Base-by-base conservation (phyloP, 768 basidiomycete genomes). In the Mycena vitilis region DNA sequence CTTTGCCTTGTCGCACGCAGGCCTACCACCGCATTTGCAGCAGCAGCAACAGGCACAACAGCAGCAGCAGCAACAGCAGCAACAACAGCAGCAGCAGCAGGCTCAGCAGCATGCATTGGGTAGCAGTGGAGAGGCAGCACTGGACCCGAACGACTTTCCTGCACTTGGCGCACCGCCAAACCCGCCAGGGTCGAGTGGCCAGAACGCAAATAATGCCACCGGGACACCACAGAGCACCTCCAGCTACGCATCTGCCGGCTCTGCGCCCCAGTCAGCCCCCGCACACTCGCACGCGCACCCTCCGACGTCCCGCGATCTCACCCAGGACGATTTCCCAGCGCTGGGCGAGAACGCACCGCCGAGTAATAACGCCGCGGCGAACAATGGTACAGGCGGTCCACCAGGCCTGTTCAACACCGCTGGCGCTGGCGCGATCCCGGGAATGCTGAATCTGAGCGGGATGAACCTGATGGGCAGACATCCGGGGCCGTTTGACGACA, bases 321-420 rank as follows among this genome's bases (percentile, higher is more conserved):
- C 91, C n/a, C 88, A 91, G 47, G 94, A 95, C 72, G 95, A 96
- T 81, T 95, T 96, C 77, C 95, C 95, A 58, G 95, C 95, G 20
- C 82, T 96, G 34, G 91, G 94, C 13, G 91, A 90, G 60, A 89
- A 87, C 72, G 80, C 83, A 65, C 83, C 85, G 70, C 65, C 82
- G 65, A 60, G 48, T 51, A 64, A 16, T 80, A 80, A 74, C 36
- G 22, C 73, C 66, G 44, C 52, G 45, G 55, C 71, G 54, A 69
- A 67, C 69, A 75, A 58, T 58, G 75, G 78, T 82, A 40, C 92
- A 89, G 61, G 67, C 11, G 67, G 49, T 77, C 92, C 91, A n/a
- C 92, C 92, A 34, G 92, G 92, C n/a, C 77, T 94, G 56, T 92
- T 93, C 74, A 90, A 90, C 36, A 91, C 91, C 73, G 85, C 84